A percentile compares a stretch with the other conserved stretches of the same genome.
Conservation (phyloP, 805 yeast genomes). For the Priceomyces haplophilus region DNA sequence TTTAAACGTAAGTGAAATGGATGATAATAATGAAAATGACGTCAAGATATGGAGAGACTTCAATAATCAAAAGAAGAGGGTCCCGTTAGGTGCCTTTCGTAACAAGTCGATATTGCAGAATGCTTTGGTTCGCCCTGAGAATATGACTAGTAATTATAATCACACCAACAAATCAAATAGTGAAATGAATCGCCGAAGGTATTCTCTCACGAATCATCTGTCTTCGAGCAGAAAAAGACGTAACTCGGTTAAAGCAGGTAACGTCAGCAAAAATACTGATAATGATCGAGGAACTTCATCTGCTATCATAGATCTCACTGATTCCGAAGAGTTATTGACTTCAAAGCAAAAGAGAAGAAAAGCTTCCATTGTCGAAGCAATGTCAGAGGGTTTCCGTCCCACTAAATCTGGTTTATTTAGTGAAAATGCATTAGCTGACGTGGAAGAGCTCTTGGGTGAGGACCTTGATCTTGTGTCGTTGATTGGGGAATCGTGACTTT, state of each 20-base stretch:
- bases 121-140: constrained; percentile 21
- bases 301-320: background rate
- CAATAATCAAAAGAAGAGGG: constrained; percentile 43
- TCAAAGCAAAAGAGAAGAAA: constrained; percentile 48
- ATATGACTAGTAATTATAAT: constrained; percentile 23
- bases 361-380: constrained; percentile 71
- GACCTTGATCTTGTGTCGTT: constrained; percentile 45
- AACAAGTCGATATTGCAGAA: constrained; percentile 51
- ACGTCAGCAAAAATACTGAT: constrained; percentile 3
- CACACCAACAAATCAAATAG: constrained; percentile 22
- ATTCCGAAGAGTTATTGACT: constrained; percentile 9
- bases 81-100: constrained; percentile 88
- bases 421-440: constrained; percentile 69
- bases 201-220: constrained; percentile 15
- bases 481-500: constrained; percentile 26
- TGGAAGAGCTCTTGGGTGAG: constrained; percentile 65
- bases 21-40: constrained; percentile 63
- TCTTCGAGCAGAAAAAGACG: constrained; percentile 11
- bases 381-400: constrained; percentile 68
- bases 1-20: constrained; percentile 83
- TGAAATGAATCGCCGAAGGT: constrained; percentile 25
- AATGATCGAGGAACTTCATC: constrained; percentile 3
- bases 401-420: constrained; percentile 76
- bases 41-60: constrained; percentile 46
- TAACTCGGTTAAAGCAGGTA: constrained; percentile 5